Conservation (phyloP, 2,329 filamentous ascomycete genomes). For the Furcasterigmium furcatum region DNA sequence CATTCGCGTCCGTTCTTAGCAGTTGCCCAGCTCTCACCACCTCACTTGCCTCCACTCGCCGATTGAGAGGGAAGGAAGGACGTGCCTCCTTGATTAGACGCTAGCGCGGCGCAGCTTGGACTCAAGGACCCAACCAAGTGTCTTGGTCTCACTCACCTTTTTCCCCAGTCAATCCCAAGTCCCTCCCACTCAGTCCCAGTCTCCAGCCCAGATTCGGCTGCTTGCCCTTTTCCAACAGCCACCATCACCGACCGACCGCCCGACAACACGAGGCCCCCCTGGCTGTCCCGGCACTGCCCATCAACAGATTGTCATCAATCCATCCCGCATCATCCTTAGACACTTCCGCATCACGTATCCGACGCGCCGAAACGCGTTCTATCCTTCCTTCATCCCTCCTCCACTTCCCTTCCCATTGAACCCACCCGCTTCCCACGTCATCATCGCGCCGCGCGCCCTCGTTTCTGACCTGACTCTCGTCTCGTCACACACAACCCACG, state of each 20-base stretch:
- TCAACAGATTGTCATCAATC: background rate
- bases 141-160: background rate
- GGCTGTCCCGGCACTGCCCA: too few relatives aligned
- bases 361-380: background rate
- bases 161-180: too few relatives aligned
- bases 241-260: background rate
- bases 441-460: conserved; percentile 17
- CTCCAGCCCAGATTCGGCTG: background rate
- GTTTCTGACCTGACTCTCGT: conserved; percentile 24
- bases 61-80: too few relatives aligned
- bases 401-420: background rate
- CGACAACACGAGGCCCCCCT: background rate
- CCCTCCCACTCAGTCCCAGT: background rate
- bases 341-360: background rate
- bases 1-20: too few relatives aligned
- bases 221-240: background rate
- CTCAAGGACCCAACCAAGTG: too few relatives aligned
- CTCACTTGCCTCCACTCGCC: too few relatives aligned
- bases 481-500: conserved; percentile 23
- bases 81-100: too few relatives aligned
- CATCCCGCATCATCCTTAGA: conserved; percentile 1
- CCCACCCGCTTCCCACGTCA: conserved; percentile 3
- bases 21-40: too few relatives aligned
- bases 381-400: background rate
- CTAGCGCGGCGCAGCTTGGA: too few relatives aligned